Base-by-base conservation (phyloP, 148 eudicot species). In the Fallopia convolvulus region DNA sequence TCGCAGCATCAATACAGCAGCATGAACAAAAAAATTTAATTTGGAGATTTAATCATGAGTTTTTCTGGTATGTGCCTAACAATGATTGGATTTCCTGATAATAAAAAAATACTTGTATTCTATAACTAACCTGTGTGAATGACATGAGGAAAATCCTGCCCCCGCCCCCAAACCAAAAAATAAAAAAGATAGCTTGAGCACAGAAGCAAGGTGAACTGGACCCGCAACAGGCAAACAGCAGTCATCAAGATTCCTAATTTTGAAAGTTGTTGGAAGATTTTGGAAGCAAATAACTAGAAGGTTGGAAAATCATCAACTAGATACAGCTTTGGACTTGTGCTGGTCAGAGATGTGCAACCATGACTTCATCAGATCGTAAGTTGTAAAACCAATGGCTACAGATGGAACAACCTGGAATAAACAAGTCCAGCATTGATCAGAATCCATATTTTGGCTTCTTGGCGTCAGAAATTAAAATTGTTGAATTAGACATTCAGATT, bases 301-400 rank as follows among this genome's bases (percentile, higher is more conserved):
- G 44, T 68, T 36, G 44, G 10, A 7, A 68, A 68, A 61, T 79
- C 77, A 83, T 42, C 84, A 82, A 20, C 77, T 77, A 23, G 91
- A 77, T 55, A 82, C 80, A 17, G 80, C 72, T 78, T 48, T 77
- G 10, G 85, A 78, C 74, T 77, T 90, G 18, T 86, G 92, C 36
- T 87, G 86, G 70, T 89, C 78, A 33, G 94, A 87, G 47, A 92
- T 74, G 42, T 82, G 81, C 12, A 92, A 86, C 89, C 87, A 90
- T 1, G 87, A 81, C 83, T 92, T 92, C 92, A 90, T 89, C 70
- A 83, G 78, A 83, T 92, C 97, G 74, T 92, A 90, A n/a, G 90
- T 88, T 0, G 94, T 92, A 80, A 92, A 92, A 76, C 97, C 97
- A 66, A 92, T 90, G 70, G 97, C 97, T 21, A 87, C 94, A 0